Base-by-base conservation (phyloP, 768 basidiomycete genomes). In the Fistulinella prunicolor region DNA sequence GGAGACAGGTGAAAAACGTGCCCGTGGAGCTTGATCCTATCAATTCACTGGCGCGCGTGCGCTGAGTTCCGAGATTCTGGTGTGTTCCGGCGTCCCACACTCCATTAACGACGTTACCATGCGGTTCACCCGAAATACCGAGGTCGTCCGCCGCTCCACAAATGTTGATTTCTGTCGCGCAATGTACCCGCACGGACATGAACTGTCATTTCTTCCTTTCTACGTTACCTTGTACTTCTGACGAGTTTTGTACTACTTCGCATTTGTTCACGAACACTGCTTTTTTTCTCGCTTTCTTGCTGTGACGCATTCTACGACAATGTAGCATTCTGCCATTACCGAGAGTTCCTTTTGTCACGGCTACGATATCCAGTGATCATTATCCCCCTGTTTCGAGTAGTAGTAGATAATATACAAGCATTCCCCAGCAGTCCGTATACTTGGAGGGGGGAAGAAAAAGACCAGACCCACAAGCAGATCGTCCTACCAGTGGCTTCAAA, bases 401-500 rank as follows among this genome's bases (percentile, higher is more conserved):
- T 44, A 49, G 48, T 51, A 60, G 58, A 59, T 65, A 62, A 53
- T 53, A 41, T 50, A 56, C 62, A 22, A 43, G n/a, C 37, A 22
- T 50, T 9, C 13, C 49, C 30, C 21, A 19, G 39, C 37, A 24
- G 38, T 37, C 17, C 38, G 29, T 37, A 38, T 46, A 43, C 23
- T 38, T 35, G 30, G 30, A 28, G 26, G 10, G 10, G 26, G 26
- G 13, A 9, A 32, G 4, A 14, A 32, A 32, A 12, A 32, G 13
- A 32, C 6, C 12, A 8, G 35, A 17, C 80, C 78, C 79, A 84
- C 30, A 37, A 84, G 78, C 54, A 83, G 66, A 34, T 72, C 72
- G 54, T 82, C 77, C 22, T 28, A 85, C 78, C n/a, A 59, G 66
- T 0, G 82, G 79, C n/a, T 68, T 74, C 80, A 82, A 28, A 28